Evolutionary conservation across 2,329 filamentous ascomycete genomes (phyloP), one percentile per base, ranked within the genome.

Genomic region (Colletotrichum ledebouriae): DNA sequence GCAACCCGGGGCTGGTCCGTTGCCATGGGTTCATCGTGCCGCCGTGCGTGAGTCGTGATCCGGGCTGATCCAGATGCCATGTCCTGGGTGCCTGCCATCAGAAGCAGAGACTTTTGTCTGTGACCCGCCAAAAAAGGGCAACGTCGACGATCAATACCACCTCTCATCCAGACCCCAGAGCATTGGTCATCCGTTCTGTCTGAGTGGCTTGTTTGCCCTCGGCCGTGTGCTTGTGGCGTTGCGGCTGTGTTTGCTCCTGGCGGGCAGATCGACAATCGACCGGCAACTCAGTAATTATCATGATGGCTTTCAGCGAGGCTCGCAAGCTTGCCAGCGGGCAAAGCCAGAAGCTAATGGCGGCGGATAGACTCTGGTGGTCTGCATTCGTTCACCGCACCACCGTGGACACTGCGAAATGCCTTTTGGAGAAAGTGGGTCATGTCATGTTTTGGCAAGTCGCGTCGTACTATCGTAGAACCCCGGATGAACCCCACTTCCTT

Each of bases 401-500:
- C 39, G 29, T 53, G 22, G 49, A 12, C 25, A 2, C n/a, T 22
- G 42, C 47, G 17, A n/a, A 60, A 44, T 13, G 13, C 7, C 25
- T 34, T 55, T 22, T 42, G 2, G 4, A 37, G 61, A 65, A 17
- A 53, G 34, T 6, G 29, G 60, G 65, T 68, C 61, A 68, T 68
- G 47, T 34, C 61, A 65, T 68, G 41, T 37, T 65, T 41, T 41
- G 39, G 65, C 37, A 34, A 34, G 42, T 37, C 52, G 41, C 22
- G 37, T 59, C 46, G 22, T 37, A 57, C 34, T 17, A 29, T 60
- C 39, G 22, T 17, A 25, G 20, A 49, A 60, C 65, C 65, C 65
- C 65, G 34, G 61, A 56, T 53, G 33, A n/a, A n/a, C 65, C 47
- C 61, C 61, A 65, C 47, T 46, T 6, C 22, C 12, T 20, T 20